Conservation (phyloP, 2,329 filamentous ascomycete species). For the Drechmeria coniospora region DNA sequence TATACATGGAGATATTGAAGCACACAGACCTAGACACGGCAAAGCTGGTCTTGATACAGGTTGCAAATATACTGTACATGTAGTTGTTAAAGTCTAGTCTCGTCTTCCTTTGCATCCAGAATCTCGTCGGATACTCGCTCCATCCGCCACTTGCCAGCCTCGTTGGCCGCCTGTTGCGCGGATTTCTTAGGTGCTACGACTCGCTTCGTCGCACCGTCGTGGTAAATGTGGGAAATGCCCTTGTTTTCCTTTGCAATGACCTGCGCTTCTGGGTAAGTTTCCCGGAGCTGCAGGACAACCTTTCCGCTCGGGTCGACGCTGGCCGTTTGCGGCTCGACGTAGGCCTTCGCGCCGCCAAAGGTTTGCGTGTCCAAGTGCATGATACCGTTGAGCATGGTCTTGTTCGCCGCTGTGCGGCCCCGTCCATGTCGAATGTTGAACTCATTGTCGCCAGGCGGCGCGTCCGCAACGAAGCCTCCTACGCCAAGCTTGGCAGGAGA, state of each 20-base stretch:
- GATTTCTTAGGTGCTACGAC: constrained; percentile 4
- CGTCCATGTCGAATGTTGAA: constrained; percentile 19
- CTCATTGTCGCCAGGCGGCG: constrained; percentile 24
- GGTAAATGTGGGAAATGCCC: constrained; percentile 19
- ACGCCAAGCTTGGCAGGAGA: constrained; percentile 32
- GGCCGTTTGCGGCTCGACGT: constrained; percentile 28
- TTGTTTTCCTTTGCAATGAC: constrained; percentile 31
- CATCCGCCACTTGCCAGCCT: constrained; percentile 8
- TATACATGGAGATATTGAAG: too few relatives aligned
- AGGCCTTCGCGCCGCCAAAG: constrained; percentile 38
- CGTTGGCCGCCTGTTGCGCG: constrained; percentile 1
- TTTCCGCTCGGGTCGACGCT: constrained; percentile 34
- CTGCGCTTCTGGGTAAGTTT: constrained; percentile 21
- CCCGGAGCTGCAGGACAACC: constrained; percentile 27
- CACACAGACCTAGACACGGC: too few relatives aligned
- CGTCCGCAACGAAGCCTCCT: constrained; percentile 35
- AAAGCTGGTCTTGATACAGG: too few relatives aligned
- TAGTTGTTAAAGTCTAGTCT: too few relatives aligned
- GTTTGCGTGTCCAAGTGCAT: constrained; percentile 29
- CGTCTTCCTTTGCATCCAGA: constrained; percentile 8
- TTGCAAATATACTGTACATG: too few relatives aligned
- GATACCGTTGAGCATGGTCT: constrained; percentile 18
- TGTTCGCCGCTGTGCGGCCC: constrained; percentile 7
- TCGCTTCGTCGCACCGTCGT: constrained; percentile 9
- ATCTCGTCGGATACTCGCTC: constrained; percentile 14